These are phyloP conservation scores for Boletus vinaceobasis DNA, from an alignment of 768 basidiomycete species.

Conservation along the genomic window DNA sequence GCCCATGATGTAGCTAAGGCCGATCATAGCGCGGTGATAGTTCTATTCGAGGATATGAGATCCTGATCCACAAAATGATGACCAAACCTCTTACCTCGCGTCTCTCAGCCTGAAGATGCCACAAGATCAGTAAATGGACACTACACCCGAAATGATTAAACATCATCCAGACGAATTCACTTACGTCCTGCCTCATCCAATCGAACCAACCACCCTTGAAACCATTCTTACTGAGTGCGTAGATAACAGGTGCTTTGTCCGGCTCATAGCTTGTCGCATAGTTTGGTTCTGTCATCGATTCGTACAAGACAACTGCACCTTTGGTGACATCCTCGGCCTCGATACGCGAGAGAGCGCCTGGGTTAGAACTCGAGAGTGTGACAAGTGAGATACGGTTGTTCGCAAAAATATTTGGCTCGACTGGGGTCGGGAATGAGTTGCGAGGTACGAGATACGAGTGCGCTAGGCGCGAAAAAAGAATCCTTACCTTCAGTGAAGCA, in stretches of 20 bases:
- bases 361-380: constrained; percentile 13
- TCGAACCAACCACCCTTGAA: constrained; percentile 21
- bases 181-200: constrained; percentile 21
- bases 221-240: constrained; percentile 17
- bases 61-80: neutral
- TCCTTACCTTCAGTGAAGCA: constrained; percentile 30
- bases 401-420: constrained; percentile 27
- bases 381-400: constrained; percentile 35
- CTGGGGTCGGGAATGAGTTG: constrained; percentile 5
- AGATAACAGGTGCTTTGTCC: constrained; percentile 19
- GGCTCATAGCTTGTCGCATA: constrained; percentile 24
- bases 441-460: neutral
- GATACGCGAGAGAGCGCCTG: constrained; percentile 8
- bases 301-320: constrained; percentile 20
- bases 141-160: neutral
- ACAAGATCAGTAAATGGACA: neutral
- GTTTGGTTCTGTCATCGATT: constrained; percentile 23
- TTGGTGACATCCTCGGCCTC: constrained; percentile 9
- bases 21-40: constrained; percentile 25
- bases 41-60: constrained; percentile 12
- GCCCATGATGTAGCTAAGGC: constrained; percentile 19
- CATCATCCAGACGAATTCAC: neutral
- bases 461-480: neutral
- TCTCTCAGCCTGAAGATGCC: constrained; percentile 7
- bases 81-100: constrained; percentile 7